Evolutionary conservation across 1,284 basidiomycete species (phyloP).

Genomic region (Leccinum insigne): DNA sequence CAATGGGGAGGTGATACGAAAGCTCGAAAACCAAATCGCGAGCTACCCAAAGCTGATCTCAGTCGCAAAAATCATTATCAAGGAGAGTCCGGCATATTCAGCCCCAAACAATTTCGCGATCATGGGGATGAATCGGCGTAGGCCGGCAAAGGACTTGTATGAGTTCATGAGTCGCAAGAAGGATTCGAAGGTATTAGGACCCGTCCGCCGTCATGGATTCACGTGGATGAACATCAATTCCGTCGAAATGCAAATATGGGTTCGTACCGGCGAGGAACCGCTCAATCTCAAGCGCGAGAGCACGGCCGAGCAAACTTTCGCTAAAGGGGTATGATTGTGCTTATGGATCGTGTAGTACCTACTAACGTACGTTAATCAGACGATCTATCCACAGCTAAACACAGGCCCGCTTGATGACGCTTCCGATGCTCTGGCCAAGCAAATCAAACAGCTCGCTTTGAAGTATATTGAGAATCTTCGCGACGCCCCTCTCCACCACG

Average conservation of each 20-base stretch:
- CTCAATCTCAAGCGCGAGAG: neutral
- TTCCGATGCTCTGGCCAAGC: neutral
- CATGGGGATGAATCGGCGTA: neutral
- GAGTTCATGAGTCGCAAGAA: neutral
- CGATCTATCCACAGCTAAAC: neutral
- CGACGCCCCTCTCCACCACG: neutral
- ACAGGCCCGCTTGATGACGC: neutral
- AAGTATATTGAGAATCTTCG: neutral
- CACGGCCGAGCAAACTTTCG: neutral
- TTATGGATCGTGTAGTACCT: neutral
- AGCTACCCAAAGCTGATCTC: neutral
- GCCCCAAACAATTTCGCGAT: neutral
- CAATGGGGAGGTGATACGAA: neutral
- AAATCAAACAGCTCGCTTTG: neutral
- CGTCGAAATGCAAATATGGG: neutral
- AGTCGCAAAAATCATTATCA: neutral
- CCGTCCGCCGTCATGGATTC: neutral
- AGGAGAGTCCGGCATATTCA: neutral
- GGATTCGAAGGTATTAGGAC: neutral
- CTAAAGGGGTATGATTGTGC: neutral
- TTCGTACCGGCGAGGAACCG: neutral
- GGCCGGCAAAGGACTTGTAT: neutral
- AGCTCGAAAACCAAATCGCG: neutral
- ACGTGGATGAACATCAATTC: neutral
- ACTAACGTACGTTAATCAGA: neutral